Base-by-base conservation (phyloP, 495 filamentous ascomycete genomes). In the Glutinoglossum americanum region DNA sequence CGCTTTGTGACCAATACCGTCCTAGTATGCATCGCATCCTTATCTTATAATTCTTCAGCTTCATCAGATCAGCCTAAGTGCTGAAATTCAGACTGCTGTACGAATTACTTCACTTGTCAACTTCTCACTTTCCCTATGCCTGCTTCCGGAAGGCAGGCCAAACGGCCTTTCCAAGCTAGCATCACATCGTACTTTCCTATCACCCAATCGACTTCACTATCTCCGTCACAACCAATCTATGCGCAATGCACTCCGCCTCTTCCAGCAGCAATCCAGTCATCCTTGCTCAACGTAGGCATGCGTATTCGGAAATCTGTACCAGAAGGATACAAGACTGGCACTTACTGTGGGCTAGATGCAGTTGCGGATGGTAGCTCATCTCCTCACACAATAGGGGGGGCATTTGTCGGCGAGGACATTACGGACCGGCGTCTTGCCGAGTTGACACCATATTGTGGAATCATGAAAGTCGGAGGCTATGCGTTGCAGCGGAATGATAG, bases 231-330 rank as follows among this genome's bases (percentile, higher is more conserved):
- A 23, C 64, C 25, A 49, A 69, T 55, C 66, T 70, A 13, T 62
- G 71, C 8, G 74, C 72, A 21, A 48, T 66, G 69, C 39, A 68
- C 61, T 6, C 78, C 76, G 28, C 62, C 69, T 25, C 73, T 87
- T 21, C 78, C 87, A 9, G 65, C 70, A 9, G 72, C 71, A 23
- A 74, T 94, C 25, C 86, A 92, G 67, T 73, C 87, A 17, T 82
- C 81, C 17, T 80, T 96, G 15, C 73, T 95, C 3, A 83, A 75
- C 59, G 89, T 97, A 56, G 90, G 90, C 62, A 93, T 95, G 86
- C 80, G 89, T 35, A 77, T 97, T 55, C 83, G 90, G 60, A 95
- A 97, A 69, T 82, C 83, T 10, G 81, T 97, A 3, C 84, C 86
- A 0, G 88, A 94, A 59, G 90, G 90, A 55, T 94, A 94, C 72